Percentiles rank a stretch among this genome's conserved stretches.
These are phyloP conservation scores for Trypanosoma congolense DNA, from an alignment of 208 protist genomes.

Conservation along the genomic window DNA sequence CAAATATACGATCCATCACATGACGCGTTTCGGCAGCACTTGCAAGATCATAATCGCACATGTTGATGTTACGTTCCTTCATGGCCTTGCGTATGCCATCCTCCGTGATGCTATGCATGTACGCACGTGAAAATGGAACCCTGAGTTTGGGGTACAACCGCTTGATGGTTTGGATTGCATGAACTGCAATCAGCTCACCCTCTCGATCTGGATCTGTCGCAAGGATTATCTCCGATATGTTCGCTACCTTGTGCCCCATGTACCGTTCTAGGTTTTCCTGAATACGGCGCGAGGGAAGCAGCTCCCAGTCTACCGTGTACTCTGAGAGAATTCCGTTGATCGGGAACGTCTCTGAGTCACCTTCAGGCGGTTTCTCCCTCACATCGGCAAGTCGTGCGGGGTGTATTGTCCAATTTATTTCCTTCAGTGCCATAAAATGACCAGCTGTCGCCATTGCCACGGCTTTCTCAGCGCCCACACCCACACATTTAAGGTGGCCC, in stretches of 20 bases:
- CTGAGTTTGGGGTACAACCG: slow-evolving; percentile 73
- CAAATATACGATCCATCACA: slow-evolving; percentile 89
- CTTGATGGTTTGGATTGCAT: slow-evolving; percentile 68
- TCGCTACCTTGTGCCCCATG: slow-evolving; percentile 67
- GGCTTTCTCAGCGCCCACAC: slow-evolving; percentile 57
- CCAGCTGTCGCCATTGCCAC: slow-evolving; percentile 84
- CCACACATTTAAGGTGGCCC: slow-evolving; percentile 30
- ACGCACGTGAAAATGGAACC: slow-evolving; percentile 84
- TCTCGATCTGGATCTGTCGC: slow-evolving; percentile 89
- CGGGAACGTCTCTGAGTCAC: slow-evolving; percentile 36
- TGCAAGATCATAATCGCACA: slow-evolving; percentile 77
- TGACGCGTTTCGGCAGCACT: slow-evolving; percentile 86
- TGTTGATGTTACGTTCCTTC: slow-evolving; percentile 51
- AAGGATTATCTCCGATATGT: slow-evolving; percentile 87
- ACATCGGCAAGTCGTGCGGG: background rate
- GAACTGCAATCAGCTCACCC: slow-evolving; percentile 88
- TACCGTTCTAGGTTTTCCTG: slow-evolving; percentile 78
- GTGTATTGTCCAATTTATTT: slow-evolving; percentile 64
- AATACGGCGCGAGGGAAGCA: slow-evolving; percentile 67
- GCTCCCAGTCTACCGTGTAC: slow-evolving; percentile 74
- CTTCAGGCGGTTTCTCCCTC: background rate
- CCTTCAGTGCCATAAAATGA: slow-evolving; percentile 84
- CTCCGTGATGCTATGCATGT: slow-evolving; percentile 90
- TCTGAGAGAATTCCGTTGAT: slow-evolving; percentile 52
- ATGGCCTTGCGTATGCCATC: slow-evolving; percentile 79